Base-by-base conservation (phyloP, 2,329 filamentous ascomycete species). In the Talaromyces sp. region DNA sequence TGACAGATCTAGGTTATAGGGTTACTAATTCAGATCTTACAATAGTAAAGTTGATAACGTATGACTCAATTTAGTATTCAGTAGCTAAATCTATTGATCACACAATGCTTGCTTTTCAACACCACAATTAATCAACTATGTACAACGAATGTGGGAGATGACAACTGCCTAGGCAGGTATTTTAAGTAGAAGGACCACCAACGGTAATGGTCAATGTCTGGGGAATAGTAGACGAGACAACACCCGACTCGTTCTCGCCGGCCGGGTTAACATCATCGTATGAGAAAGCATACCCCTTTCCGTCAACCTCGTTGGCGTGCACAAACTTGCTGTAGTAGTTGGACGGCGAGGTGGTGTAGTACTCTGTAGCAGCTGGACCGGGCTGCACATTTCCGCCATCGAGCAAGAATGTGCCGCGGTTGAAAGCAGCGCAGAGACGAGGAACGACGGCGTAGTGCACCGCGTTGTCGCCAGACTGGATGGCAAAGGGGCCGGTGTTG, bases 221-320 rank as follows among this genome's bases (percentile, higher is more conserved):
- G 0, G 82, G 81, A 65, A 77, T 76, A 1, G 76, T 70, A 32
- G 78, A 80, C 59, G 81, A 76, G 36, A 84, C 75, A 30, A 80
- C 80, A 2, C 83, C 83, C 58, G 83, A 56, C 54, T 39, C 13
- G 30, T 56, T 81, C 68, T 88, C 84, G 25, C 80, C 84, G 63
- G 80, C 76, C 0, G 85, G 81, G 60, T 84, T 83, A 17, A 89
- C 87, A 70, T 90, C 87, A 67, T 89, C 87, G 65, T 88, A 89
- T 0, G 87, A 80, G 69, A 89, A 89, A 0, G 84, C 82, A 69
- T 89, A 90, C 0, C 87, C 87, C 51, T 78, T 75, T 1, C 81
- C 81, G 70, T 88, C 85, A 5, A 81, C 69, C 73, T 88, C 85
- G 55, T 83, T 78, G 32, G 79, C 72, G 71, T 89, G 87, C 2